These are phyloP conservation scores for Nothomitra cinnamomea DNA, from an alignment of 2,329 filamentous ascomycete genomes.

Conservation along the genomic window DNA sequence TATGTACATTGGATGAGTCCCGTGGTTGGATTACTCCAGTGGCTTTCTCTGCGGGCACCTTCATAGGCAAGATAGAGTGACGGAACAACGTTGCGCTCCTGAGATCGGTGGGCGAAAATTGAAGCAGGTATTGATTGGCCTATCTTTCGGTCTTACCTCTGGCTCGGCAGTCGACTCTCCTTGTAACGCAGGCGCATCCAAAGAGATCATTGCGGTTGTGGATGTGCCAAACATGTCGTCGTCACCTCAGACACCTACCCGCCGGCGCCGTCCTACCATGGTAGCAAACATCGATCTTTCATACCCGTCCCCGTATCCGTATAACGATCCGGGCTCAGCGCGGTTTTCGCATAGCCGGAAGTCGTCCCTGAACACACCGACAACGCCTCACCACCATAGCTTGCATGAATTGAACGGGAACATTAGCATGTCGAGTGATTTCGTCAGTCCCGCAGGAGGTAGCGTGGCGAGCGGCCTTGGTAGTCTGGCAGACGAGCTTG, in stretches of 20 bases:
- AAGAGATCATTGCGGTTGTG: too few species aligned
- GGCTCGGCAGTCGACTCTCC: too few species aligned
- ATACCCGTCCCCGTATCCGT: not conserved
- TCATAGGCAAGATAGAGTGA: too few species aligned
- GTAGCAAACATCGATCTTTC: constrained; percentile 1
- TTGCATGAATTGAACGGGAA: constrained; percentile 15
- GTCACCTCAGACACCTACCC: constrained; percentile 2
- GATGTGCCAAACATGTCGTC: not conserved
- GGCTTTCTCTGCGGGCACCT: too few species aligned
- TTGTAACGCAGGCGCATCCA: not conserved
- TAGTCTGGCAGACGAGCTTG: constrained; percentile 67
- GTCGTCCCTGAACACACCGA: constrained; percentile 5
- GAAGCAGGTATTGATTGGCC: too few species aligned
- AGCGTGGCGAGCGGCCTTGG: constrained; percentile 43
- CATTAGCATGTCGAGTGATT: constrained; percentile 23
- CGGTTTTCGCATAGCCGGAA: constrained; percentile 3
- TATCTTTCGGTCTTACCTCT: too few species aligned
- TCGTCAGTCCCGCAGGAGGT: constrained; percentile 18
- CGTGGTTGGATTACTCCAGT: too few species aligned
- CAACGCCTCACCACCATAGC: not conserved
- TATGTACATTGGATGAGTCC: too few species aligned
- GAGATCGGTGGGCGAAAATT: too few species aligned
- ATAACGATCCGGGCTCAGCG: not conserved
- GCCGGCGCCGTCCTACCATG: constrained; percentile 1
- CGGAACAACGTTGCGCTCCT: too few species aligned